phyloP scores from a whole-genome alignment of 495 filamentous ascomycete genomes.

The Barbatosphaeria neglecta region DNA sequence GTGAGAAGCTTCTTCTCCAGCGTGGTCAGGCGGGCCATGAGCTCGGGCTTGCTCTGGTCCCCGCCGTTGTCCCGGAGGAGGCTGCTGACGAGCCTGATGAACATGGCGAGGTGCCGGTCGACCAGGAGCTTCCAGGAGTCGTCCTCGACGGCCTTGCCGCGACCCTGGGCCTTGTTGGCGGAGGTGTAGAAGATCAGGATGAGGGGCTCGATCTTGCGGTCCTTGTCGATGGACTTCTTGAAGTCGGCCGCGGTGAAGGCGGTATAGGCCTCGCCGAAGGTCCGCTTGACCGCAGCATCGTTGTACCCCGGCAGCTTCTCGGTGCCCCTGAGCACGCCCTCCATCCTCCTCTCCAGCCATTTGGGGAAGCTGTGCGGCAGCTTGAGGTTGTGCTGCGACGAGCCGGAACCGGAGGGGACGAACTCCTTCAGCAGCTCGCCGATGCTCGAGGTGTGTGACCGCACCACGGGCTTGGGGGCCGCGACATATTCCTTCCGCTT shows the following conservation, averaged over 20 bases:
- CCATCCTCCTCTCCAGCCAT: constrained; percentile 67
- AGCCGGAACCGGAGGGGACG: constrained; percentile 22
- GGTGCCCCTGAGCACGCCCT: constrained; percentile 65
- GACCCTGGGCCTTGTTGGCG: constrained; percentile 69
- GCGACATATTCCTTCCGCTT: constrained; percentile 76
- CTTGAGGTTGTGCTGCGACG: constrained; percentile 18
- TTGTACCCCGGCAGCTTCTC: constrained; percentile 64
- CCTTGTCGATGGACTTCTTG: constrained; percentile 84
- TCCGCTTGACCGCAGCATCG: constrained; percentile 77
- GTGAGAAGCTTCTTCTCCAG: constrained; percentile 87
- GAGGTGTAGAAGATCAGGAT: constrained; percentile 71
- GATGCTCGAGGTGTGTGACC: constrained; percentile 59
- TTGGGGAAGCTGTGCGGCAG: constrained; percentile 45
- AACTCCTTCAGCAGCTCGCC: constrained; percentile 51
- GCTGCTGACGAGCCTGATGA: constrained; percentile 74
- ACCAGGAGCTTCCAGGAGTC: constrained; percentile 87
- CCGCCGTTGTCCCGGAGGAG: constrained; percentile 66
- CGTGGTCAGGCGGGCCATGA: constrained; percentile 63
- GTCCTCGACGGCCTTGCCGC: constrained; percentile 71
- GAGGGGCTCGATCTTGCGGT: constrained; percentile 86
- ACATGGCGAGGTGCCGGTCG: constrained; percentile 89
- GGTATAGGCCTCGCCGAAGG: constrained; percentile 72
- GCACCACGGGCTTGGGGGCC: constrained; percentile 44
- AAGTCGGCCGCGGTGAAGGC: constrained; percentile 64
- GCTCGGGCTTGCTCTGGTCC: constrained; percentile 66